These are phyloP conservation scores for Plectranthus barbatus DNA, from an alignment of 257 asterid species.

Conservation along the genomic window DNA sequence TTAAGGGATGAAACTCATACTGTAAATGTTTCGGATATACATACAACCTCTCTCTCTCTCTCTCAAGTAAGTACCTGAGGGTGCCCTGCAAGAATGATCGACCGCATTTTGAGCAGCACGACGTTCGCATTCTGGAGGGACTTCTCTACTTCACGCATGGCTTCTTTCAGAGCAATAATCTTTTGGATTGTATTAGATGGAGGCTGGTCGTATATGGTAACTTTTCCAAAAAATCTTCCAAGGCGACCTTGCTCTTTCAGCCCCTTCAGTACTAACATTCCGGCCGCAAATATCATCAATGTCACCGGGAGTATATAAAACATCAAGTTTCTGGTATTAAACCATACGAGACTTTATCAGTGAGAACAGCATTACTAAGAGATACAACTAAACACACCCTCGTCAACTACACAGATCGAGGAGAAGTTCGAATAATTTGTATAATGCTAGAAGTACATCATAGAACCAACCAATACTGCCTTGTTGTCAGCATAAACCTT, in stretches of 20 bases:
- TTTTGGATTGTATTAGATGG: conserved; percentile 90
- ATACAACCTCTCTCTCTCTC: not conserved
- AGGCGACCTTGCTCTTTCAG: conserved; percentile 97
- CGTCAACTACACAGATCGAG: not conserved
- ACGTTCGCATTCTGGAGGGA: conserved; percentile 75
- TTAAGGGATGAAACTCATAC: not conserved
- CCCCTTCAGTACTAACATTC: conserved; percentile 78
- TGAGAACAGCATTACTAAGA: not conserved
- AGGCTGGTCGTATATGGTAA: conserved; percentile 88
- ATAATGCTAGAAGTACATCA: no score
- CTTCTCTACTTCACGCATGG: conserved; percentile 84
- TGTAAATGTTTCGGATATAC: not conserved
- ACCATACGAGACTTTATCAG: not conserved
- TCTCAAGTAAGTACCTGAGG: conserved; percentile 80
- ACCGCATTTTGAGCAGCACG: conserved; percentile 71
- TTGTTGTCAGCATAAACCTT: not conserved
- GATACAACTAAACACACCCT: no score
- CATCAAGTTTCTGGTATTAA: conserved; percentile 67
- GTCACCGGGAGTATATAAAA: conserved; percentile 59
- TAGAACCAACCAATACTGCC: not conserved
- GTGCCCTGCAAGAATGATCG: conserved; percentile 79
- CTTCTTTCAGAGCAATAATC: conserved; percentile 84
- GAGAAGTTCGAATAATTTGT: not conserved
- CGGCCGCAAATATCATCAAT: conserved; percentile 63
- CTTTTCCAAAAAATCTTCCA: conserved; percentile 85